These are phyloP conservation scores for Russula emetica DNA, from an alignment of 768 basidiomycete genomes.

Conservation along the genomic window DNA sequence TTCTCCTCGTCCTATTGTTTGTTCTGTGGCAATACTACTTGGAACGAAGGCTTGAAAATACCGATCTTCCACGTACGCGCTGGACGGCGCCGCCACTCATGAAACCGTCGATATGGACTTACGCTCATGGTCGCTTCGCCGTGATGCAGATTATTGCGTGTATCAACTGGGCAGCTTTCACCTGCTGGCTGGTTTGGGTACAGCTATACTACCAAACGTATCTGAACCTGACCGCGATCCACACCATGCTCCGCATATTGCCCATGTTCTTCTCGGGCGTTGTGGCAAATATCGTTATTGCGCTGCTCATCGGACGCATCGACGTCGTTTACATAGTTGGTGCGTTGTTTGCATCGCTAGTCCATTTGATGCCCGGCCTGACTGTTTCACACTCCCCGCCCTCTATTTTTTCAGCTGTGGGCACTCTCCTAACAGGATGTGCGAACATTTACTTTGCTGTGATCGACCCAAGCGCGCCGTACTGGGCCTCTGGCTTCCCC, in stretches of 20 bases:
- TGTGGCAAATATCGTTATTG: slow-evolving; percentile 61
- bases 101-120: slow-evolving; percentile 56
- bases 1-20: slow-evolving; percentile 54
- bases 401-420: slow-evolving; percentile 37
- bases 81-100: slow-evolving; percentile 59
- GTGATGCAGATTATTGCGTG: slow-evolving; percentile 62
- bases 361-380: background rate
- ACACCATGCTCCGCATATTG: slow-evolving; percentile 59
- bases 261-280: slow-evolving; percentile 69
- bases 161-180: slow-evolving; percentile 57
- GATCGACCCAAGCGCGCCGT: slow-evolving; percentile 51
- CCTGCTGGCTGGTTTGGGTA: slow-evolving; percentile 50
- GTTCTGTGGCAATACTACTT: slow-evolving; percentile 62
- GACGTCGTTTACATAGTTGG: slow-evolving; percentile 56
- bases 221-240: slow-evolving; percentile 47
- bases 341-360: slow-evolving; percentile 28
- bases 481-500: slow-evolving; percentile 77
- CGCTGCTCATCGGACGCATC: slow-evolving; percentile 51
- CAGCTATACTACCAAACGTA: slow-evolving; percentile 76
- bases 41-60: slow-evolving; percentile 37
- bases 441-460: slow-evolving; percentile 67
- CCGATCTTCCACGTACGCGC: slow-evolving; percentile 18
- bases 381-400: background rate
- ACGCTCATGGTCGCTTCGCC: slow-evolving; percentile 58
- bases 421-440: slow-evolving; percentile 53